Conservation (phyloP, 768 basidiomycete genomes). For the Gymnopilus dilepis region DNA sequence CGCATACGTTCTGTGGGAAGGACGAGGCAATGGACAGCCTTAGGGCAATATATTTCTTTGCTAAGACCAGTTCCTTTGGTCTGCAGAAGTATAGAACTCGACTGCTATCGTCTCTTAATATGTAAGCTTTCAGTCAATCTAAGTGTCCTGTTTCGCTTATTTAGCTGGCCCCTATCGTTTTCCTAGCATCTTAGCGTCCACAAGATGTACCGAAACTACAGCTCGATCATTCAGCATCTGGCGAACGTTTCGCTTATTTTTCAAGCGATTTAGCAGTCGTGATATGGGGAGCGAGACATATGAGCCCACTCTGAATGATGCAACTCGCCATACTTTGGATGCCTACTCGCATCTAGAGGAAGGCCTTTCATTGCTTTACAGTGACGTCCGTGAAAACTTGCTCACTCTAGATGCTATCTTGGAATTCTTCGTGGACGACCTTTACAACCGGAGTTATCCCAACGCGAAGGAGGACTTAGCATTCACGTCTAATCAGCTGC, state of each 20-base stretch:
- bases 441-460: background rate
- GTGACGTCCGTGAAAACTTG: background rate
- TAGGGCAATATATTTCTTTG: background rate
- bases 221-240: background rate
- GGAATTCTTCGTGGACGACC: background rate
- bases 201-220: background rate
- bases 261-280: background rate
- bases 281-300: too few species aligned
- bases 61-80: background rate
- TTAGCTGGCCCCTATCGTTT: background rate
- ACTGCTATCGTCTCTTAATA: background rate
- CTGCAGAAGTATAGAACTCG: background rate
- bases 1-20: background rate
- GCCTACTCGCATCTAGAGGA: background rate
- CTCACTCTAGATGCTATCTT: background rate
- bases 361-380: background rate
- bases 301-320: background rate
- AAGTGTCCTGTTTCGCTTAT: background rate
- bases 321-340: background rate
- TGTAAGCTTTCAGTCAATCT: background rate
- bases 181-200: background rate
- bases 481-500: background rate
- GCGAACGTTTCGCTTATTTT: background rate
- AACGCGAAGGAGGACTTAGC: background rate
- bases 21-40: background rate